Evolutionary conservation across 2,329 filamentous ascomycete genomes (phyloP), one percentile per base, ranked within the genome.

Genomic region (Calonectria pseudoreteaudii): DNA sequence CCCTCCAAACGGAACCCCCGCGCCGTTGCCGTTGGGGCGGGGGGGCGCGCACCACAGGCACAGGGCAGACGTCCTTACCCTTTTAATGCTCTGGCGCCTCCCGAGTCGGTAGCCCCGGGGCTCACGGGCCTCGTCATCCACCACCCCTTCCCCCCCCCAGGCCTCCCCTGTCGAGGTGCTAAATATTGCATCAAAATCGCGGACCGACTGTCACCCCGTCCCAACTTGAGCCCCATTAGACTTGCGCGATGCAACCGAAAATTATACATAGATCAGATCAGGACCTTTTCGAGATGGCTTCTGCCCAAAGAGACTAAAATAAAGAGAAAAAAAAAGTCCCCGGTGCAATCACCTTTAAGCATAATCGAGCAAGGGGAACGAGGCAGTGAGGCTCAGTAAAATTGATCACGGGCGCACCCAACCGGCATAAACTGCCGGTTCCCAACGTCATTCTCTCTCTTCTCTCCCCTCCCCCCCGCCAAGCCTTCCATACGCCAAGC

Each of bases 101-200:
- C 36, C 52, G 8, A 34, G 11, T 1, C 56, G 56, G 56, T 62
- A 62, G 26, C 56, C 34, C 56, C 56, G 56, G 56, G 36, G 56
- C 56, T 28, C 23, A 36, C 52, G 10, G 52, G 28, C 56, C 23
- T 41, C 34, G 34, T 62, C 8, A 56, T 14, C 18, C 18, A 18
- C 31, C n/a, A n/a, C n/a, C n/a, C n/a, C n/a, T n/a, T n/a, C n/a
- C n/a, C n/a, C n/a, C n/a, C n/a, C 8, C 34, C 34, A 23, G 56
- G 56, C 8, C 23, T 13, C 34, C 56, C 56, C 56, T 41, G 56
- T 6, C 36, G 23, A 8, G 16, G 16, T 62, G 56, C 56, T 62
- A 62, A 62, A 62, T 62, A 62, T 62, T 62, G 56, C 56, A 62
- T 62, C 56, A 62, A 36, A 41, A 62, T n/a, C 56, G 56, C 56